Evolutionary conservation across 768 basidiomycete genomes (phyloP).

Genomic region (Termitomyces sp.): DNA sequence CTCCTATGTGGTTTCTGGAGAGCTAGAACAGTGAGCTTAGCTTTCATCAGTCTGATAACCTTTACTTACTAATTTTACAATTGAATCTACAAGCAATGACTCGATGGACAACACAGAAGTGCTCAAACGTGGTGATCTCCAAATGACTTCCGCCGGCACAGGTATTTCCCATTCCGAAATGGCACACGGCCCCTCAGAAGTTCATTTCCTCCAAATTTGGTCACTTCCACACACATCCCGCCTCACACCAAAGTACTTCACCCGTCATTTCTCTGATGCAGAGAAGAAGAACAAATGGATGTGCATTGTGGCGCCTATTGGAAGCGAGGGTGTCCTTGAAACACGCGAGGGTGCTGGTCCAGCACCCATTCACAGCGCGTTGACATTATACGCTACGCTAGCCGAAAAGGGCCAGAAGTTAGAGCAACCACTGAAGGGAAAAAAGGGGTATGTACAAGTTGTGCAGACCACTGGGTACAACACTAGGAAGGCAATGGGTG

Average conservation of each 20-base stretch:
- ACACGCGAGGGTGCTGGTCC: conserved; percentile 71
- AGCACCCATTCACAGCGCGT: conserved; percentile 68
- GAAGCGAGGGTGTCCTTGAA: conserved; percentile 49
- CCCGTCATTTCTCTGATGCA: conserved; percentile 77
- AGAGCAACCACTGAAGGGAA: conserved; percentile 44
- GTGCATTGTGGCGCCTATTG: conserved; percentile 72
- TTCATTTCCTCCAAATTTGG: conserved; percentile 56
- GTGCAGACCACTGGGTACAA: conserved; percentile 85
- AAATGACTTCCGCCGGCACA: conserved; percentile 88
- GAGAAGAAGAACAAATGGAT: conserved; percentile 75
- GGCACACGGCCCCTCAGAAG: conserved; percentile 35
- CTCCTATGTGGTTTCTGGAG: conserved; percentile 76
- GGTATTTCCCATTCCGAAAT: conserved; percentile 82
- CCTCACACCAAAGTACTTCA: conserved; percentile 80
- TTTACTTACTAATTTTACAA: too few species aligned
- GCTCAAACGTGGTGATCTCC: conserved; percentile 83
- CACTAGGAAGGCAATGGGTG: conserved; percentile 49
- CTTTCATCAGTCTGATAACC: too few species aligned
- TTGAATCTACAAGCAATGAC: conserved; percentile 58
- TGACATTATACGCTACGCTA: conserved; percentile 74
- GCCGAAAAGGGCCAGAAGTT: conserved; percentile 54
- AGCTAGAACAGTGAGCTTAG: conserved; percentile 70
- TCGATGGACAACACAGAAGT: conserved; percentile 89
- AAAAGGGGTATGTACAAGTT: conserved; percentile 82
- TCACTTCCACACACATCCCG: conserved; percentile 35